Evolutionary conservation across 768 basidiomycete species (phyloP).

Genomic region (Mrakia hoshinonis): DNA sequence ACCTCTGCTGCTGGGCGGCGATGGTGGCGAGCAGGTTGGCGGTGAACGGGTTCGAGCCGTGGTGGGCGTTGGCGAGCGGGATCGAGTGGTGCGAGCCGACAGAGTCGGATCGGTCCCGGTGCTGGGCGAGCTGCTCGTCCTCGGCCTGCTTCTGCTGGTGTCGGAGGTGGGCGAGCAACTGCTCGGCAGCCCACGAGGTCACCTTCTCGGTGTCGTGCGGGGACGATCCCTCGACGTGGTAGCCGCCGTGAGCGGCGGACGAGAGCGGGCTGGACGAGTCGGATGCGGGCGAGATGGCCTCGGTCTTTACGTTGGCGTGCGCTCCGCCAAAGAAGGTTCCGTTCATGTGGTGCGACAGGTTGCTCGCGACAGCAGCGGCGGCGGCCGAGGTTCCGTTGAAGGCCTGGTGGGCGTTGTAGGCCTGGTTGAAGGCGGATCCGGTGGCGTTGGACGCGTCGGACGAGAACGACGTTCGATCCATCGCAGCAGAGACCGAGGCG

Average conservation of each 20-base stretch:
- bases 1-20: conserved; percentile 19
- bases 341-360: neutral
- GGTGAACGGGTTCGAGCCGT: conserved; percentile 25
- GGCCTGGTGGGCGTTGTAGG: neutral
- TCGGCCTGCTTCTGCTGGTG: conserved; percentile 30
- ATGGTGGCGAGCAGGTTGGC: conserved; percentile 17
- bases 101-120: neutral
- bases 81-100: neutral
- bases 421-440: neutral
- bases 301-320: conserved; percentile 12
- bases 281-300: conserved; percentile 7
- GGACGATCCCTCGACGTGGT: neutral
- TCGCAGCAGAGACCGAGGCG: neutral
- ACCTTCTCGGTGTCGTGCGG: conserved; percentile 21
- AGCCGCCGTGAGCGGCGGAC: neutral
- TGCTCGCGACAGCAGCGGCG: neutral
- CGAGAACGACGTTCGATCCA: neutral
- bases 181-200: conserved; percentile 25
- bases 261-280: conserved; percentile 13
- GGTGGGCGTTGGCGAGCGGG: conserved; percentile 20
- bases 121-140: conserved; percentile 22
- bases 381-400: conserved; percentile 2
- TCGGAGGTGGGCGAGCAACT: conserved; percentile 20
- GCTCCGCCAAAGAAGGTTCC: conserved; percentile 12
- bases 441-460: neutral